Base-by-base conservation (phyloP, 768 basidiomycete species). In the Lentinula detonsa region DNA sequence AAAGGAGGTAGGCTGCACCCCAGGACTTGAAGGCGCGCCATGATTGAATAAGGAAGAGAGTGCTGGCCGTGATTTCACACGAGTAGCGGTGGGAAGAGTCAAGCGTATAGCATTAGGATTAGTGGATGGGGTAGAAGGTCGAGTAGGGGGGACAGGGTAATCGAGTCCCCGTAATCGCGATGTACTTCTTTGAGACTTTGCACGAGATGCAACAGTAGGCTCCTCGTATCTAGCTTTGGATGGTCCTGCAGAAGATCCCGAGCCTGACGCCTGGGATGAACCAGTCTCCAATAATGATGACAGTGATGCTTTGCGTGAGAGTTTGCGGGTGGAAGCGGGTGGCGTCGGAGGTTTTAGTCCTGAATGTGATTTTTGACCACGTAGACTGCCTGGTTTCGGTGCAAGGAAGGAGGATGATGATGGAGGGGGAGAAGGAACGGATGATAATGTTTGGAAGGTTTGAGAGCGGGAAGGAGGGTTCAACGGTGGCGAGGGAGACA, bases 41-140 rank as follows among this genome's bases (percentile, higher is more conserved):
- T 83, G 81, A 71, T 94, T 50, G 50, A 60, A 95, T 16, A 95
- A 81, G 53, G 87, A 78, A n/a, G 87, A 85, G 37, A 95, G 79
- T 0, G 91, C 76, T 39, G 91, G 85, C 43, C 94, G 82, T 3
- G 85, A 76, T 75, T 90, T 93, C 33, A 86, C 73, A 50, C 90
- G 85, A 4, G 86, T 84, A 55, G 88, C 86, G 5, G 90, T 93
- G 1, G 93, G 93, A 88, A 94, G 89, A 28, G 93, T 95, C 55
- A 95, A 79, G 54, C 91, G 85, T 57, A 91, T 79, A 18, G 90
- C 91, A 10, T 81, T 83, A 21, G 90, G 80, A 71, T 90, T 91
- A 5, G 88, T 81, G 10, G 90, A 90, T 1, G 91, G 90, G 1
- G 92, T 93, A 28, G 84, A 86, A 1, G 91, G 90, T 28, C 91